Percentiles rank a stretch among this genome's conserved stretches.
Conservation (phyloP, 306 rosid species). For the Cercis canadensis region DNA sequence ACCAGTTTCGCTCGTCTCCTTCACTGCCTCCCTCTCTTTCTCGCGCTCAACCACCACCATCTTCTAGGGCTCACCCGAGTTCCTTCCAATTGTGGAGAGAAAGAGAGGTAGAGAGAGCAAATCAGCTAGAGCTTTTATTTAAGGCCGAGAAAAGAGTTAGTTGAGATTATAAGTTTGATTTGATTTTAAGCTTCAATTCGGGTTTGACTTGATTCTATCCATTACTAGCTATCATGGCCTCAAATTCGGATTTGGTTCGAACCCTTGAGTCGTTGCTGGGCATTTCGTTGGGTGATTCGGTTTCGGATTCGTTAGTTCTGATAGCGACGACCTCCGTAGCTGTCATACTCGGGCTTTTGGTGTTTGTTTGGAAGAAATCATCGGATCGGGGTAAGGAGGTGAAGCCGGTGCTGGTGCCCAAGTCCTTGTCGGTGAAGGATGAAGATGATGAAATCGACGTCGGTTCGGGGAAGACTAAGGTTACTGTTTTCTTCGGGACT, state of each 20-base stretch:
- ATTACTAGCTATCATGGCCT: conserved; percentile 36
- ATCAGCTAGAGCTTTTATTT: background rate
- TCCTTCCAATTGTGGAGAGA: background rate
- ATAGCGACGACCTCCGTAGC: conserved; percentile 68
- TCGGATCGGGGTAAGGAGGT: conserved; percentile 68
- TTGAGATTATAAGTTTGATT: background rate
- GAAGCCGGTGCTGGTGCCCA: conserved; percentile 67
- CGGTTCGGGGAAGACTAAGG: conserved; percentile 64
- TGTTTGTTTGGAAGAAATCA: conserved; percentile 68
- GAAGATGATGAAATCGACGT: conserved; percentile 69
- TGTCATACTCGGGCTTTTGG: conserved; percentile 63
- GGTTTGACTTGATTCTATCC: conserved; percentile 31
- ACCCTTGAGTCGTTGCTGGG: conserved; percentile 65
- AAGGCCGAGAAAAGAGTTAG: background rate
- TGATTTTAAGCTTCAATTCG: conserved; percentile 36
- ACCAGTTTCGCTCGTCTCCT: conserved; percentile 2
- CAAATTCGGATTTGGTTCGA: conserved; percentile 66
- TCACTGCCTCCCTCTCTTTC: background rate
- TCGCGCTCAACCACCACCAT: conserved; percentile 21
- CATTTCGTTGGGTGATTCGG: conserved; percentile 69
- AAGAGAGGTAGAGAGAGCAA: background rate
- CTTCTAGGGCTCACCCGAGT: conserved; percentile 24
- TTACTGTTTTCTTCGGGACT: conserved; percentile 76
- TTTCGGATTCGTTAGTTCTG: conserved; percentile 61
- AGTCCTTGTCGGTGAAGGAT: conserved; percentile 41